Evolutionary conservation across 345 rosid species (phyloP).

Genomic region (Lepidium aucheri): DNA sequence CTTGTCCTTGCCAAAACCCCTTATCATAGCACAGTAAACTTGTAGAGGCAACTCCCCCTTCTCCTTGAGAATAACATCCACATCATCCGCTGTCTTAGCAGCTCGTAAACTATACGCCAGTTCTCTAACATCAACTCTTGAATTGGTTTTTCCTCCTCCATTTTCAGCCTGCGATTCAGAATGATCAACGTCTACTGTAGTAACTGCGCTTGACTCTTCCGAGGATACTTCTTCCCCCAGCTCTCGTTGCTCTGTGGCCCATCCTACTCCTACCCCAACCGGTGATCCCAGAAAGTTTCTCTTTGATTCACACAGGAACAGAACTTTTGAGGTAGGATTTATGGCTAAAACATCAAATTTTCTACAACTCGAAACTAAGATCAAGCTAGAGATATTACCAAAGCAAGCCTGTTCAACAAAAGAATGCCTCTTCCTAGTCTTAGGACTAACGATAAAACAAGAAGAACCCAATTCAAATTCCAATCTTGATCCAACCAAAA

Average conservation of each 20-base stretch:
- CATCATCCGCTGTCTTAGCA: constrained; percentile 65
- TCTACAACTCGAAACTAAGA: constrained; percentile 29
- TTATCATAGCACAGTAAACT: constrained; percentile 61
- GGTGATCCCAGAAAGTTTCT: constrained; percentile 22
- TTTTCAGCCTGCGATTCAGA: constrained; percentile 9
- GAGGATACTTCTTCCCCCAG: constrained; percentile 30
- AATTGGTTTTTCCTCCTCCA: constrained; percentile 22
- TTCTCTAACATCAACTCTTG: constrained; percentile 47
- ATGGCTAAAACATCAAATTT: constrained; percentile 15
- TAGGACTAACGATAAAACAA: constrained; percentile 20
- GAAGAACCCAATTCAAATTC: constrained; percentile 37
- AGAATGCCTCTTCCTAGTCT: constrained; percentile 25
- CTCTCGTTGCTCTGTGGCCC: constrained; percentile 51
- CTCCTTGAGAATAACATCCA: constrained; percentile 63
- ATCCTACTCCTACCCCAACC: constrained; percentile 44
- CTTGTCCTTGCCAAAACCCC: constrained; percentile 63
- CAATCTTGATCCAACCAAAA: constrained; percentile 39
- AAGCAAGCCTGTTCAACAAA: constrained; percentile 18
- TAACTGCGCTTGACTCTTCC: constrained; percentile 25
- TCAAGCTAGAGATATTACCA: constrained; percentile 23
- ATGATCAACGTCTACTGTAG: constrained; percentile 17
- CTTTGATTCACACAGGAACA: constrained; percentile 30
- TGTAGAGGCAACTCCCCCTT: constrained; percentile 56
- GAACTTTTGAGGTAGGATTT: constrained; percentile 24
- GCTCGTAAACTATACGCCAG: constrained; percentile 46